Evolutionary conservation across 768 basidiomycete species (phyloP), one percentile per base, ranked within the genome.

Genomic region (Nidularia pulvinata): DNA sequence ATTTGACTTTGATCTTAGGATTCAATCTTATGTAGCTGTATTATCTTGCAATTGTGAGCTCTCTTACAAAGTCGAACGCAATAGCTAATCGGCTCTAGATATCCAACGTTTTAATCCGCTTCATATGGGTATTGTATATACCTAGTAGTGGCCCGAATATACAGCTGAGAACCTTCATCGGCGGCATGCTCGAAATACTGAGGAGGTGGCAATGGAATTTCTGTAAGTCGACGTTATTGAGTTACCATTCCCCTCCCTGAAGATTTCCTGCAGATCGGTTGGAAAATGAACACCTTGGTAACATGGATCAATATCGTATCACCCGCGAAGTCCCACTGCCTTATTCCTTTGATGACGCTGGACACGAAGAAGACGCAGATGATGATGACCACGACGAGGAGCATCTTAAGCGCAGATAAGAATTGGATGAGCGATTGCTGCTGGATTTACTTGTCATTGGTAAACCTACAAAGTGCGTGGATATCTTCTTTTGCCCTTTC

Each of bases 191-290:
- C 39, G 96, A 98, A 63, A 82, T 93, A 66, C 59, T 92, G 5
- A 73, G 96, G 43, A 79, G 96, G 50, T 84, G 84, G 69, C 89
- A 89, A 59, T 98, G 96, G 96, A 97, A 96, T 68, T 89, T 95
- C 63, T 89, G 91, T 93, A 55, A 61, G 89, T 69, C 33, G 36
- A 50, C 34, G 59, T 34, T n/a, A 33, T 14, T 45, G 46, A 14
- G 33, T 44, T 19, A 44, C 22, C 48, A 7, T 13, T 55, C 16
- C 19, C 53, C 50, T 10, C 7, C 34, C 42, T n/a, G 42, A 19
- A 19, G 7, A 39, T 39, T 13, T 48, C 22, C 42, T 33, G 46
- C 49, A 71, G 69, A 66, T 56, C 69, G 69, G 37, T 50, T 71
- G 60, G 70, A 95, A 68, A 94, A 91, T 70, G 95, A 97, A 70